Base-by-base conservation (phyloP, 2,329 filamentous ascomycete species). In the Claviceps spartinae region DNA sequence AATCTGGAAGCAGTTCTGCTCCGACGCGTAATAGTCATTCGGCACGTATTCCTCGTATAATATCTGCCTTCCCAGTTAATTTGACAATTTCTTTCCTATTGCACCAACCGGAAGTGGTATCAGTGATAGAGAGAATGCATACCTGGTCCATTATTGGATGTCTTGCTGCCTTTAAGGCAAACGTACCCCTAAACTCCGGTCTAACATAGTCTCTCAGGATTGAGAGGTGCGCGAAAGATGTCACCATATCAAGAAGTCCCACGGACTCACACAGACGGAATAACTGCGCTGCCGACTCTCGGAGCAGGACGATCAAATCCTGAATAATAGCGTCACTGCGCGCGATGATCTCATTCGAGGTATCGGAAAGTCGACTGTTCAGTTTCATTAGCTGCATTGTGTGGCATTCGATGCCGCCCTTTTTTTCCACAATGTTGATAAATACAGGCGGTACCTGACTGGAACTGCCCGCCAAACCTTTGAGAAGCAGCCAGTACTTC, bases 181-280 rank as follows among this genome's bases (percentile, higher is more conserved):
- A 68, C 0, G 81, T 82, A 4, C 81, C 75, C 1, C 78, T 79
- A 26, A 91, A 69, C 47, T 85, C 78, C 1, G 89, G 88, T 14
- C 82, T 76, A 7, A 81, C 76, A 54, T 79, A 81, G 47, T 74
- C 71, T 49, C 67, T 64, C 0, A 76, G 78, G 0, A 82, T 87
- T 13, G 83, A 82, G 2, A 90, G 67, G 22, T 95, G 82, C 0
- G 80, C 83, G 64, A 95, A 94, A 0, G 85, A 78, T 1, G 81
- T 70, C 30, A 94, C 73, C 84, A 95, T 91, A 65, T 98, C 93
- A 1, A 96, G 72, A 61, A 95, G 77, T 2, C 86, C 88, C 56
- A 97, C 80, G 13, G 86, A 83, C 64, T 97, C 90, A 58, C 88
- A 93, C 42, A 94, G 79, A 52, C 83, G 83, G 68, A 95, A 96